Base-by-base conservation (phyloP, 2,329 filamentous ascomycete species). In the Colletotrichum nymphaeae region DNA sequence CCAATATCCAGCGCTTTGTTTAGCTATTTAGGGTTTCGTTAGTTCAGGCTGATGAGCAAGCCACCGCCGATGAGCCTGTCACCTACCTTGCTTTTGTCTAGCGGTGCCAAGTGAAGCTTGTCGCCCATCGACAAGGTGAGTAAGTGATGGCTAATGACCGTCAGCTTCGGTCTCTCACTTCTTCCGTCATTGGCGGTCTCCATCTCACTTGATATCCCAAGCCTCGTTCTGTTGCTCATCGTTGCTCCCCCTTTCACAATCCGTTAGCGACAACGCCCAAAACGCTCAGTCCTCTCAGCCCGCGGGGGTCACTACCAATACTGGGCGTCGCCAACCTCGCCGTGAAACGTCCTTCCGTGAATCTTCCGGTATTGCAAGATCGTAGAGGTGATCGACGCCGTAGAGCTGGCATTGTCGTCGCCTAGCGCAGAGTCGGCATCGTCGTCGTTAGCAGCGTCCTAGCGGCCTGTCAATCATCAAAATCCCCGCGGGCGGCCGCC, bases 1-100 rank as follows among this genome's bases (percentile, higher is more conserved):
- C 88, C 86, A 52, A 90, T 80, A 76, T 90, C 88, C 30, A 90
- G 67, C n/a, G 67, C 70, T 35, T 70, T 73, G 35, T 16, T 46
- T 30, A 73, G 56, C 67, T 72, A n/a, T 6, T 11, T 3, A 55
- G 16, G 8, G 12, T 19, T 30, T 16, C 53, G 42, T 46, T 28
- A 14, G 12, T 12, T 16, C n/a, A 32, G 12, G 11, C 8, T 12
- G 5, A 30, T 9, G 12, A 28, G 3, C 8, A 22, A 14, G 19
- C 16, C 11, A 28, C 22, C 22, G 30, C 42, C 19, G n/a, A 32
- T 16, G 8, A 4, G 8, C 4, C 22, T 1, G 5, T 2, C 3
- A 12, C 69, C 22, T 79, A 19, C 88, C 78, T 75, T 77, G 55
- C 77, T 69, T 14, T 77, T 72, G 5, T 75, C 64, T 16, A 80